Evolutionary conservation across 2,329 filamentous ascomycete species (phyloP), one percentile per base, ranked within the genome.

Genomic region (Canariomyces notabilis): DNA sequence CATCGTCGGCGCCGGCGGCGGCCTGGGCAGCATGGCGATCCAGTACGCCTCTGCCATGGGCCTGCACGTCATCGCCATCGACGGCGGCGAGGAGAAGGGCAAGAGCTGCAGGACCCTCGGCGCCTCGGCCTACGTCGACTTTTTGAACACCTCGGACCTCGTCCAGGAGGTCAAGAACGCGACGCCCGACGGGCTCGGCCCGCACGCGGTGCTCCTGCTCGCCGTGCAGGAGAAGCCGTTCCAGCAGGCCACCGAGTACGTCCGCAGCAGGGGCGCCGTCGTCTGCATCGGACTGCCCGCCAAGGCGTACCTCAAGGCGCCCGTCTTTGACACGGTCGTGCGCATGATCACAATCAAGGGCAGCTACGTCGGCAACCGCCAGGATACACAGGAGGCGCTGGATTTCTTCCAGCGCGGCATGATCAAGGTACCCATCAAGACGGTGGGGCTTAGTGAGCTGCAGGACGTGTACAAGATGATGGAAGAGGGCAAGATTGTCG

Each of bases 21-120:
- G 85, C 49, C 73, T 89, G 34, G 85, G 85, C 23, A 55, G 60
- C 46, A 72, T 94, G 54, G 89, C 88, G 18, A 74, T 85, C 57
- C 90, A 95, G 71, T 95, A 95, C 68, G 89, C 87, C 44, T 87
- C 84, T 67, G 90, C 89, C 34, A 95, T 96, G 89, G 89, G 89
- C 49, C 71, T 95, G 42, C 75, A 82, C 54, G 73, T 81, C 55
- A 83, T 95, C 60, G 89, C 84, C 57, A 89, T 96, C 57, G 90
- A 95, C 60, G 80, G 79, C 40, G 89, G 89, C 40, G 79, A 81
- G 2, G 89, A 93, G 69, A 95, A 95, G 80, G 75, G 71, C 61
- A 71, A 78, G 52, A 79, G 89, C 71, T 83, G 79, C 66, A 71
- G 78, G 59, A 62, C 76, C 52, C 80, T 95, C 38, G 90, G 90